These are phyloP conservation scores for Alternaria gaisen DNA, from an alignment of 2,329 filamentous ascomycete genomes.

Conservation along the genomic window DNA sequence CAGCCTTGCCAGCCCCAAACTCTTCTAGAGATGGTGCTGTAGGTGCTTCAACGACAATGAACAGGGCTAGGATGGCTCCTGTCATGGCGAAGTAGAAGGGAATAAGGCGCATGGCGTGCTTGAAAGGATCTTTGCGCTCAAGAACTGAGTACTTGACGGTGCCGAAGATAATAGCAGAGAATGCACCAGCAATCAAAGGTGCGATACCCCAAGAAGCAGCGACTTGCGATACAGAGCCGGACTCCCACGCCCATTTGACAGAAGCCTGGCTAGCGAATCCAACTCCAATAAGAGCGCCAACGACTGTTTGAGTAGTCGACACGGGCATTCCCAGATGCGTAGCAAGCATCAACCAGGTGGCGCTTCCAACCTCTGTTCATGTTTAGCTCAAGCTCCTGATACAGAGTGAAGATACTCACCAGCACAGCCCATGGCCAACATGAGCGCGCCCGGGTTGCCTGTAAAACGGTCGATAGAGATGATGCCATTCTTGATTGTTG, in stretches of 20 bases:
- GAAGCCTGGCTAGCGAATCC: constrained; percentile 58
- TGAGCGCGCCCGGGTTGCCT: constrained; percentile 60
- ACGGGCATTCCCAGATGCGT: constrained; percentile 62
- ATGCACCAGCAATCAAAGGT: constrained; percentile 57
- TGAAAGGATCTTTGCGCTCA: constrained; percentile 59
- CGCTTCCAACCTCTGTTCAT: constrained; percentile 35
- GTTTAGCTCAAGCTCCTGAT: neutral
- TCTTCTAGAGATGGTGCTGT: constrained; percentile 41
- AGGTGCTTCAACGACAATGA: constrained; percentile 64
- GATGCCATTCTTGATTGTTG: constrained; percentile 69
- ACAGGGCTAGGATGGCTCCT: constrained; percentile 62
- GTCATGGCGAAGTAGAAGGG: constrained; percentile 61
- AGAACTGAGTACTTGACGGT: constrained; percentile 61
- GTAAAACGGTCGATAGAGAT: constrained; percentile 61
- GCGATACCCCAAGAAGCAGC: constrained; percentile 61
- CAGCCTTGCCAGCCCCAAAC: constrained; percentile 42
- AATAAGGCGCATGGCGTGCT: constrained; percentile 59
- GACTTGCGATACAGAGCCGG: constrained; percentile 39
- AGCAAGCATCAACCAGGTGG: constrained; percentile 12
- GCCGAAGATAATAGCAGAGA: constrained; percentile 61
- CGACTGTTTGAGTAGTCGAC: constrained; percentile 69
- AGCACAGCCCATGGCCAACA: constrained; percentile 68
- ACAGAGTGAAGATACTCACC: constrained; percentile 63
- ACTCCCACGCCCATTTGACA: constrained; percentile 38
- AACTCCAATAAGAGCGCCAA: constrained; percentile 68